Evolutionary conservation across 2,329 filamentous ascomycete genomes (phyloP), one percentile per base, ranked within the genome.

Genomic region (Clathrospora elynae): DNA sequence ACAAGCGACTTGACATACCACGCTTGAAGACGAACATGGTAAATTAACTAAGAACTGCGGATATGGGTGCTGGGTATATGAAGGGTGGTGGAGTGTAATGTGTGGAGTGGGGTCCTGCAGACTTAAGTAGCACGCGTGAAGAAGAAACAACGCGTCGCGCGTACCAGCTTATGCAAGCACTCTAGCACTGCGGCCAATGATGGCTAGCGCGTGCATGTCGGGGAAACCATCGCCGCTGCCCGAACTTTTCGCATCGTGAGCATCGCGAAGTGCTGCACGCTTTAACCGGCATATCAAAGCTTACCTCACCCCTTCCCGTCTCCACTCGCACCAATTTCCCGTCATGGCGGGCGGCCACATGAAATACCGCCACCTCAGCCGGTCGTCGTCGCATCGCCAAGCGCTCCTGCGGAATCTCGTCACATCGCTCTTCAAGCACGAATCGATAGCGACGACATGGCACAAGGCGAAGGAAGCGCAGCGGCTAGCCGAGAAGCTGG

Each of bases 401-500:
- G 92, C 93, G 38, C 83, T 99, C 59, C 85, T 99, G 57, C 90
- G 93, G 66, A 96, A 97, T 74, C 80, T 99, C 49, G 91, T 97
- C 70, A 96, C 92, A 57, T 93, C 92, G 40, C 87, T 99, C 57
- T 87, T 99, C 75, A 81, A 88, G 72, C 84, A 95, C 73, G 93
- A 99, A 77, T 85, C 89, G 52, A 95, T 99, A 75, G 85, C 86
- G 53, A 99, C 93, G 35, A 96, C 93, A 74, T 96, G 88, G 80
- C 85, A 87, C 70, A 97, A 97, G 75, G 93, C 93, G 33, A 99
- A 97, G 75, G 93, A 99, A 76, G 88, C 93, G 13, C 93, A 99
- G 75, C 82, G 88, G 29, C 72, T 97, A 59, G 93, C 91, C 6
- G 93, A 99, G 69, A 95, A 95, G 77, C 78, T 97, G 57, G 91